Evolutionary conservation across 768 basidiomycete genomes (phyloP), one percentile per base, ranked within the genome.

Genomic region (Neoboletus magnificus): DNA sequence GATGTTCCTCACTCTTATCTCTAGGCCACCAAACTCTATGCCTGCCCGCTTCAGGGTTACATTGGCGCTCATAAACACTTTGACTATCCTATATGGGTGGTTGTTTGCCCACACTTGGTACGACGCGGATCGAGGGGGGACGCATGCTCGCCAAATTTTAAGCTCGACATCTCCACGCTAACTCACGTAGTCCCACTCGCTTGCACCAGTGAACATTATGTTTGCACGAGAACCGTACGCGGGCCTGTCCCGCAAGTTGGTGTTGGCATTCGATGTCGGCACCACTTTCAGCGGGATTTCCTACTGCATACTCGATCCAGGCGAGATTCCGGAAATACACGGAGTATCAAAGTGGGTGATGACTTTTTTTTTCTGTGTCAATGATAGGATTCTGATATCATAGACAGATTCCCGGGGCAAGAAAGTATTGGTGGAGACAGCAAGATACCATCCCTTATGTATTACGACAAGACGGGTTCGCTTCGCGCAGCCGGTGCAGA

Each of bases 381-480:
- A 35, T 29, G 20, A 36, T 11, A 23, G 30, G 16, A 22, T 35
- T 32, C 37, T 45, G 27, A 52, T 27, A 8, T 33, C 30, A 13
- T 20, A 1, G n/a, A 23, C 23, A 61, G 70, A 37, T 72, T 67
- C 56, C 74, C 74, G 11, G 75, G 71, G 3, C 75, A 76, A 52
- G 72, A 75, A 46, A 63, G 66, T 41, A 60, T 52, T 18, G 68
- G 67, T 35, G 74, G 74, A 5, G 72, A 73, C 41, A 74, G 70
- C 42, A 79, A 73, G 59, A 75, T 79, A 20, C 77, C 79, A 1
- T 74, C 75, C 3, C 62, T 79, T 33, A 51, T 80, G 29, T 79
- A 75, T 57, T 79, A 79, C 44, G 74, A 76, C 53, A 48, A 65
- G 39, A 48, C 62, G 15, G 78, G 77, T 6, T 61, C 63, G 4